These are phyloP conservation scores for Suhomyces canberraensis DNA, from an alignment of 805 yeast genomes.

Conservation along the genomic window DNA sequence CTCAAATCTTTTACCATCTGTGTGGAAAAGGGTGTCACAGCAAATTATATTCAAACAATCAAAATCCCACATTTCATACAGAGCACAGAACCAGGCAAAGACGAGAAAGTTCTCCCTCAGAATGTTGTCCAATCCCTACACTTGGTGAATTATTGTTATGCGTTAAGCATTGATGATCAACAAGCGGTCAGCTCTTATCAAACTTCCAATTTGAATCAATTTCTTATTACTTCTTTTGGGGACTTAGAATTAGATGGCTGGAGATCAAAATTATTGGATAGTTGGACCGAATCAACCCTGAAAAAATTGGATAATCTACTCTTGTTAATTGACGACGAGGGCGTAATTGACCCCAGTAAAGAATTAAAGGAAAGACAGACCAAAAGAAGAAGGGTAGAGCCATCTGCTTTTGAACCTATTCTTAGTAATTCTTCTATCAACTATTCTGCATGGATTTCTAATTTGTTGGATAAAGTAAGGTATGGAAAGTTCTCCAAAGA, in stretches of 20 bases:
- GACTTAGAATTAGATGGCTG: conserved; percentile 17
- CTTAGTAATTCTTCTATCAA: neutral
- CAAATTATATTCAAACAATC: too few relatives aligned
- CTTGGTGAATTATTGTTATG: conserved; percentile 19
- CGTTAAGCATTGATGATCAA: conserved; percentile 6
- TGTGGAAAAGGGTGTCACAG: conserved; percentile 16
- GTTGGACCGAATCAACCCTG: too few relatives aligned
- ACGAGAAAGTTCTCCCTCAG: too few relatives aligned
- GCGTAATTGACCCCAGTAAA: neutral
- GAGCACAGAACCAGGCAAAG: too few relatives aligned
- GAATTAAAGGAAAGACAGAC: neutral
- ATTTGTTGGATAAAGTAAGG: neutral
- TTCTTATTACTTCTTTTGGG: conserved; percentile 13
- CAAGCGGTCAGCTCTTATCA: conserved; percentile 11
- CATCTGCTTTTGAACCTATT: neutral
- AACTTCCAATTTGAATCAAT: conserved; percentile 8
- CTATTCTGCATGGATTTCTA: neutral
- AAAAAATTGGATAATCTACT: too few relatives aligned
- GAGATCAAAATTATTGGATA: conserved; percentile 7
- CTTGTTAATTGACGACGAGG: too few relatives aligned
- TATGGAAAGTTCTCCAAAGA: neutral
- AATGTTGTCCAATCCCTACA: too few relatives aligned
- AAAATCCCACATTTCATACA: too few relatives aligned
- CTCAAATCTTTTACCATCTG: conserved; percentile 24
- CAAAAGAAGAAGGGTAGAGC: too few relatives aligned